phyloP scores from a whole-genome alignment of 1,284 basidiomycete genomes.

The Ganoderma meredithae region DNA sequence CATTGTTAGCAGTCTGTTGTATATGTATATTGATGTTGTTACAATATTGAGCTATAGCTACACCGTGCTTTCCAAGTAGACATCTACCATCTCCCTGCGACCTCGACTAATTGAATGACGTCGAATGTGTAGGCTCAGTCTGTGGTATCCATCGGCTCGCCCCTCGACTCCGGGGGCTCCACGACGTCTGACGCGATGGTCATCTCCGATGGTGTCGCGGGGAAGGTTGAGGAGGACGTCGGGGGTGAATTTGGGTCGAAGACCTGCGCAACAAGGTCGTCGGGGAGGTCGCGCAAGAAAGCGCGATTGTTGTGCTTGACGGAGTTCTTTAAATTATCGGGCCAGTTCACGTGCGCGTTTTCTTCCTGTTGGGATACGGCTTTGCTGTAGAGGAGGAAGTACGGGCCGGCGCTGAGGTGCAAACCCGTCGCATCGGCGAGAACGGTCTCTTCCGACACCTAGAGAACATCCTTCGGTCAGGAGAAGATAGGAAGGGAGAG shows the following conservation, averaged over 20 bases:
- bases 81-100: not conserved
- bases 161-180: constrained; percentile 34
- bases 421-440: constrained; percentile 71
- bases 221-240: constrained; percentile 31
- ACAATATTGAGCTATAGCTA: constrained; percentile 25
- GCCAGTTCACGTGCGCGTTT: constrained; percentile 46
- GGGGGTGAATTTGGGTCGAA: constrained; percentile 42
- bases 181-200: constrained; percentile 34
- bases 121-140: constrained; percentile 2
- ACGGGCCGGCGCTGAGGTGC: constrained; percentile 77
- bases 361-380: constrained; percentile 48
- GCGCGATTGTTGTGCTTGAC: constrained; percentile 44
- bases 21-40: constrained; percentile 15
- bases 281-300: constrained; percentile 39
- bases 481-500: no score
- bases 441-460: constrained; percentile 76
- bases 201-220: constrained; percentile 33
- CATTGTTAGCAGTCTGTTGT: constrained; percentile 6
- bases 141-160: constrained; percentile 33
- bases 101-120: not conserved
- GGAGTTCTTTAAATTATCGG: constrained; percentile 47
- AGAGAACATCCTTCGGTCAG: not conserved
- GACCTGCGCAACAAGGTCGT: constrained; percentile 33
- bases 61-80: not conserved
- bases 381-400: constrained; percentile 74